Conservation (phyloP, 352 stramenopile genomes). For the Thraustotheca clavata region DNA sequence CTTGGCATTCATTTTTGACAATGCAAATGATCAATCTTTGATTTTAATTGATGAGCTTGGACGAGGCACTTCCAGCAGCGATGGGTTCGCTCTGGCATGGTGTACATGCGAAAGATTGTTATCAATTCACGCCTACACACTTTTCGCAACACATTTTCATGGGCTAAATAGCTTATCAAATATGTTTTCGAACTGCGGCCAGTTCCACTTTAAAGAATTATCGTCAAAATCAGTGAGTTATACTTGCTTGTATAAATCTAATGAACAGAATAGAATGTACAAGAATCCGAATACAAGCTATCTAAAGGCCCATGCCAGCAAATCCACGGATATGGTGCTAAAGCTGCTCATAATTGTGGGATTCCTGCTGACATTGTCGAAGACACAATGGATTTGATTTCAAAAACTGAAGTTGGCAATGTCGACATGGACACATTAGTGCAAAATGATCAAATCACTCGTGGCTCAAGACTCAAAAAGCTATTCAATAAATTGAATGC, state of each 20-base stretch:
- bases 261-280: not conserved
- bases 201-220: constrained; percentile 63
- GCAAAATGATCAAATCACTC: too few relatives aligned
- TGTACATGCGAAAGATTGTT: constrained; percentile 81
- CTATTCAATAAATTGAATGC: too few relatives aligned
- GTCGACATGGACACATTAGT: too few relatives aligned
- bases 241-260: too few relatives aligned
- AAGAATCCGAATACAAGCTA: constrained; percentile 53
- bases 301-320: constrained; percentile 53
- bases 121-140: constrained; percentile 51
- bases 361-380: constrained; percentile 51
- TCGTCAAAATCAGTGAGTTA: too few relatives aligned
- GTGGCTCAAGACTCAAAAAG: too few relatives aligned
- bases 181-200: constrained; percentile 53
- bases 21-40: constrained; percentile 52
- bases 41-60: constrained; percentile 90
- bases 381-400: constrained; percentile 41
- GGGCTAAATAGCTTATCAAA: constrained; percentile 51
- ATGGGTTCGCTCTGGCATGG: constrained; percentile 86
- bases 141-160: constrained; percentile 89
- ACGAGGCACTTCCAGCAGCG: constrained; percentile 80
- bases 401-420: too few relatives aligned
- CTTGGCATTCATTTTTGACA: constrained; percentile 77
- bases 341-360: constrained; percentile 62
- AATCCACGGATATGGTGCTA: constrained; percentile 72